Percentiles rank a stretch among this genome's conserved stretches.
These are phyloP conservation scores for Xylariaceae sp. DNA, from an alignment of 2,329 filamentous ascomycete genomes.

Conservation along the genomic window DNA sequence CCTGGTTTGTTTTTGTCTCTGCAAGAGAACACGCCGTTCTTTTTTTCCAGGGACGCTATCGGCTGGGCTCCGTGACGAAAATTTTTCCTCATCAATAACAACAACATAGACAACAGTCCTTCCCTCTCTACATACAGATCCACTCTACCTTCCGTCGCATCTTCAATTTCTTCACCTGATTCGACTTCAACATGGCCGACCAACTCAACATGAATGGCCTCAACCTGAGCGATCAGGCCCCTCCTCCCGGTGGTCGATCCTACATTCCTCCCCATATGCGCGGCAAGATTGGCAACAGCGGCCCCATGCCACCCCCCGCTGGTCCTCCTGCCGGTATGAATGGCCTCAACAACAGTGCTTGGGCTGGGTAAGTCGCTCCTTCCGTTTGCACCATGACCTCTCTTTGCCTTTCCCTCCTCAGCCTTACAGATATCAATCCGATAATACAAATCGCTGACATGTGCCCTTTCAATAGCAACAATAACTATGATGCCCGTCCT, in stretches of 20 bases:
- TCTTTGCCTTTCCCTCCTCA: no score
- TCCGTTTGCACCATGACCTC: not conserved
- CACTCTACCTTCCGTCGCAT: conserved; percentile 4
- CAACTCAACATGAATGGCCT: conserved; percentile 80
- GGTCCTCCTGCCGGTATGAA: conserved; percentile 35
- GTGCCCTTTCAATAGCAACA: conserved; percentile 37
- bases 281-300: conserved; percentile 43
- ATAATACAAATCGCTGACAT: conserved; percentile 8
- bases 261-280: conserved; percentile 88
- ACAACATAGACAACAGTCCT: conserved; percentile 10
- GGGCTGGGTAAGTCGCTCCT: conserved; percentile 52
- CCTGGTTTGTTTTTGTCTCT: conserved; percentile 24
- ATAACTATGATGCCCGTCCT: conserved; percentile 41
- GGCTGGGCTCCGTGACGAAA: conserved; percentile 27
- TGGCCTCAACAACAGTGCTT: conserved; percentile 60
- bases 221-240: conserved; percentile 53
- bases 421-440: no score
- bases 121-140: conserved; percentile 1
- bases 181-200: conserved; percentile 64
- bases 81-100: conserved; percentile 15
- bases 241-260: conserved; percentile 46
- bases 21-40: conserved; percentile 27
- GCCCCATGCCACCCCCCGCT: conserved; percentile 26
- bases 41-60: conserved; percentile 27
- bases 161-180: conserved; percentile 8